Percentiles rank a stretch among this genome's conserved stretches.
Conservation (phyloP, 2,329 filamentous ascomycete species). For the Pseudogymnoascus sp. region DNA sequence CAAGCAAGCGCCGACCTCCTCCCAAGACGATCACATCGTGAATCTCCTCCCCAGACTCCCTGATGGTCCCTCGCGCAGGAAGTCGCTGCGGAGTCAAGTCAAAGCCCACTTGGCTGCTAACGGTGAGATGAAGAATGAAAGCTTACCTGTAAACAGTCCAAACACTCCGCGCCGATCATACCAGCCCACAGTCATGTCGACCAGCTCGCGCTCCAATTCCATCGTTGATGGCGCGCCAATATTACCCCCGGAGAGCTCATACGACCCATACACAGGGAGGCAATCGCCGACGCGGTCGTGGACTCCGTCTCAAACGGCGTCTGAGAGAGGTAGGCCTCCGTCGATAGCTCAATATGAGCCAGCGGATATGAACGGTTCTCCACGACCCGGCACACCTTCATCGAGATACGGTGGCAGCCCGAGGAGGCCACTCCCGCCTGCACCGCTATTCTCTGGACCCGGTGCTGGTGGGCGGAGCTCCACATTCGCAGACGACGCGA, state of each 20-base stretch:
- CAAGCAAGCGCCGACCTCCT: slow-evolving; percentile 27
- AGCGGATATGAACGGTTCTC: slow-evolving; percentile 79
- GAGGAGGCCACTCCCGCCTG: slow-evolving; percentile 76
- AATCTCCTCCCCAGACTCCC: slow-evolving; percentile 44
- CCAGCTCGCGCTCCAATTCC: slow-evolving; percentile 41
- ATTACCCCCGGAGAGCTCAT: slow-evolving; percentile 56
- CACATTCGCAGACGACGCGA: slow-evolving; percentile 58
- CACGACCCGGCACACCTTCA: slow-evolving; percentile 82
- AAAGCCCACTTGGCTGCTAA: slow-evolving; percentile 23
- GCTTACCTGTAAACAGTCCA: slow-evolving; percentile 22
- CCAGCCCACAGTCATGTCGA: slow-evolving; percentile 38
- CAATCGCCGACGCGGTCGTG: slow-evolving; percentile 52
- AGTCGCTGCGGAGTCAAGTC: slow-evolving; percentile 21
- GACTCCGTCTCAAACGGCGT: slow-evolving; percentile 43
- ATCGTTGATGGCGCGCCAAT: slow-evolving; percentile 54
- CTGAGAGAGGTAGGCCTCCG: slow-evolving; percentile 58
- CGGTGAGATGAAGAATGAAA: slow-evolving; percentile 17
- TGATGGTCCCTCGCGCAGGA: slow-evolving; percentile 41
- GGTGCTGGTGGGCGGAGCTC: slow-evolving; percentile 41
- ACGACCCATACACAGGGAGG: slow-evolving; percentile 47
- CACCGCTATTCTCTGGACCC: slow-evolving; percentile 68
- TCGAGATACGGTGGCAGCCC: slow-evolving; percentile 84
- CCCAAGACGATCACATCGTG: slow-evolving; percentile 24
- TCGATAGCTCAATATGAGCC: slow-evolving; percentile 73
- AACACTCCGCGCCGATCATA: slow-evolving; percentile 37